Evolutionary conservation across 441 rosid species (phyloP), one percentile per base, ranked within the genome.

Genomic region (Raphanus hybrid): DNA sequence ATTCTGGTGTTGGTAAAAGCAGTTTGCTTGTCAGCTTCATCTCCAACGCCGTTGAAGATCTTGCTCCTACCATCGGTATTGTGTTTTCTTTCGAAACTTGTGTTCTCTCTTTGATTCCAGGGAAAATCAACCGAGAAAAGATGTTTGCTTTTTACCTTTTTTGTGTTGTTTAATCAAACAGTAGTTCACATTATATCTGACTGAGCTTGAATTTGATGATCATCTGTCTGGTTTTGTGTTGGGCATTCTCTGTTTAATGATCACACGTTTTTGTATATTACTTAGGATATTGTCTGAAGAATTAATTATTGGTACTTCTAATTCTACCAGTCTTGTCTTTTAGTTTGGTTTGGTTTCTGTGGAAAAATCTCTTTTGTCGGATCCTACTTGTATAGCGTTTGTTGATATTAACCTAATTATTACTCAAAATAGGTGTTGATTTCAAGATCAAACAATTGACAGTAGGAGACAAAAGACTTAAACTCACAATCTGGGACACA

Each of bases 401-500:
- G 69, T 70, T 64, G 64, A 7, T 8, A 37, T 8, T 37, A 37
- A 37, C 8, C 43, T 37, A 37, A 37, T 37, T 37, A 37, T 45
- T 4, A 52, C 18, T 27, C 1, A 55, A 9, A 69, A 4, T 14
- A 93, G 98, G 98, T 75, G 95, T 93, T 76, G 97, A 93, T 85
- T 90, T 93, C 80, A 91, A 93, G 90, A 91, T 93, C 89, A 91
- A 90, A 88, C 87, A 76, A 64, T 85, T 93, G 60, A 85, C 83
- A 54, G 94, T 93, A 1, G 90, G 87, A 55, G 97, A 87, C 81
- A 91, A 89, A 87, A 82, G 88, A 79, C 76, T 93, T 69, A 93
- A 93, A 87, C 89, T 93, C 59, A 93, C 98, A 63, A 91, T 93
- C 67, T 93, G 98, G 98, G 98, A 93, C 79, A 93, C 98, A 50